phyloP scores from a whole-genome alignment of 2,329 filamentous ascomycete genomes.

The Grosmannia clavigera region DNA sequence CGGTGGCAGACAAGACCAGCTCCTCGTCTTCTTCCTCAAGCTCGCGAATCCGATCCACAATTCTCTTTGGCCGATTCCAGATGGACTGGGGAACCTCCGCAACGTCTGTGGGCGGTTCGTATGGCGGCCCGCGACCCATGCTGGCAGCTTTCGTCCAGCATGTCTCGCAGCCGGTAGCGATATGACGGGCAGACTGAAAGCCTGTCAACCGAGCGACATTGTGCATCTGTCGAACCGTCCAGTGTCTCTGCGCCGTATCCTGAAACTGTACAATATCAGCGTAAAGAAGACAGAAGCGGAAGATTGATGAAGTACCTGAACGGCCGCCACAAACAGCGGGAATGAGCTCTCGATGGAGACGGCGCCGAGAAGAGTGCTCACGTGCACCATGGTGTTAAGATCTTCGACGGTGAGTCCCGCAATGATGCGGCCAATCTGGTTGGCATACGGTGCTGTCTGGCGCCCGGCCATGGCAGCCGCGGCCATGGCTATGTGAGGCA shows the following conservation, averaged over 20 bases:
- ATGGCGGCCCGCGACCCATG: conserved; percentile 64
- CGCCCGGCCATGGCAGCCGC: conserved; percentile 67
- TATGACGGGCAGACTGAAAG: conserved; percentile 72
- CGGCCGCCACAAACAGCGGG: conserved; percentile 73
- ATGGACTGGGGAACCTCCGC: conserved; percentile 26
- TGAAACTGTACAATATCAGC: conserved; percentile 42
- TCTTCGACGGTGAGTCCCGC: conserved; percentile 55
- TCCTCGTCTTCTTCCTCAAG: conserved; percentile 27
- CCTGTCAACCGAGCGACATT: conserved; percentile 72
- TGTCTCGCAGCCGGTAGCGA: conserved; percentile 73
- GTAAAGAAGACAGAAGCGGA: background rate
- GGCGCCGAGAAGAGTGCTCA: conserved; percentile 68
- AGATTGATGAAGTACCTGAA: conserved; percentile 41
- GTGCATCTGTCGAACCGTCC: conserved; percentile 62
- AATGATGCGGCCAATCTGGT: conserved; percentile 66
- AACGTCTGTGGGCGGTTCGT: conserved; percentile 36
- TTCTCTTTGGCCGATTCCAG: conserved; percentile 37
- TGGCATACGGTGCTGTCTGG: conserved; percentile 59
- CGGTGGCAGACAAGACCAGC: conserved; percentile 48
- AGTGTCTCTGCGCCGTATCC: conserved; percentile 58
- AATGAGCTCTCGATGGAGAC: conserved; percentile 75
- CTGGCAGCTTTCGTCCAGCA: conserved; percentile 67
- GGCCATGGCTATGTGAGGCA: conserved; percentile 84
- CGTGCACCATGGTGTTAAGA: conserved; percentile 36
- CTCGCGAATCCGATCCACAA: conserved; percentile 39